phyloP scores from a whole-genome alignment of 768 basidiomycete species.

The Boletus reticulatus region DNA sequence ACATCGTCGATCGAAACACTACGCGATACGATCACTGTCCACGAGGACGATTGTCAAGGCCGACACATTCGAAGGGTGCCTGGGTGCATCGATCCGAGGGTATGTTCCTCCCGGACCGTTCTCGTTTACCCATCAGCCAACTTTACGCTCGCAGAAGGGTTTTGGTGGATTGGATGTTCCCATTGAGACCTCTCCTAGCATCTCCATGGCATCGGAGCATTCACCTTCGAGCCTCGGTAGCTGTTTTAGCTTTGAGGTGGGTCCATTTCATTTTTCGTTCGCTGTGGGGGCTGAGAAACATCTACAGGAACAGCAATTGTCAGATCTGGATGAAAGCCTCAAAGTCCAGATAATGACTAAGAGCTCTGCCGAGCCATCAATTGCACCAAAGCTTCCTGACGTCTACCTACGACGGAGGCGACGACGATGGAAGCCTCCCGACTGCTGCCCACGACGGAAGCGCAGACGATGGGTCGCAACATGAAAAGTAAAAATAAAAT shows the following conservation, averaged over 20 bases:
- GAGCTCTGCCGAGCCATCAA: background rate
- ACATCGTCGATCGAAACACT: background rate
- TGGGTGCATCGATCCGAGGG: background rate
- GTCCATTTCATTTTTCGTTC: no score
- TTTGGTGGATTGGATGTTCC: background rate
- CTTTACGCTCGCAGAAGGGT: background rate
- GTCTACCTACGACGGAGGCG: no score
- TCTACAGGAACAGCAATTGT: background rate
- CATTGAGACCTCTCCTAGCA: background rate
- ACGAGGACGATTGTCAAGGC: no score
- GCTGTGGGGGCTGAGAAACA: no score
- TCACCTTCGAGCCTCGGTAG: background rate
- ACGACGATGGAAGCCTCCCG: no score
- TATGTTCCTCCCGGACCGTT: no score
- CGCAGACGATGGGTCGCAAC: background rate
- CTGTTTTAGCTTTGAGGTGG: no score
- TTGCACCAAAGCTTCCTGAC: constrained; percentile 2
- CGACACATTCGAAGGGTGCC: constrained; percentile 6
- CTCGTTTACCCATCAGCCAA: background rate
- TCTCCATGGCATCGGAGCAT: no score
- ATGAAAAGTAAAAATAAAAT: background rate
- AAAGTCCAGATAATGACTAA: background rate
- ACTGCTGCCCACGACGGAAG: no score
- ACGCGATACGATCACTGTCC: no score
- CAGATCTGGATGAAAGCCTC: background rate